These are phyloP conservation scores for Dendrobium huoshanense DNA, from an alignment of 106 monocot genomes.

Conservation along the genomic window DNA sequence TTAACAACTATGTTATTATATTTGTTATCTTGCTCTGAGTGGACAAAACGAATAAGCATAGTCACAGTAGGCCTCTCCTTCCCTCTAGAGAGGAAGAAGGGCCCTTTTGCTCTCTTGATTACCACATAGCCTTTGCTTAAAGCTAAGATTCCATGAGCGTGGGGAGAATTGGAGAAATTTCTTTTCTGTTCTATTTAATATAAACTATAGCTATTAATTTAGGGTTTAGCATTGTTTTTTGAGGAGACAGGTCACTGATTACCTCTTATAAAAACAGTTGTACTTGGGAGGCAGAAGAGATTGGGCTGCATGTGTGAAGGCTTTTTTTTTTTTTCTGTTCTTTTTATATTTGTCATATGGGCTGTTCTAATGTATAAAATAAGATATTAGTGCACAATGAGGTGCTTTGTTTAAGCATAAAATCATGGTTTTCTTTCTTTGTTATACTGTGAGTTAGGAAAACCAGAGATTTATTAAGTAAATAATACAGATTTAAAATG, in stretches of 20 bases:
- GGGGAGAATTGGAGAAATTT: background rate
- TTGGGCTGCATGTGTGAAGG: slow-evolving; percentile 19
- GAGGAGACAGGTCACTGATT: background rate
- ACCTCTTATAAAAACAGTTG: slow-evolving; percentile 3
- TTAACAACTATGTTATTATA: background rate
- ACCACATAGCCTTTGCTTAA: slow-evolving; percentile 17
- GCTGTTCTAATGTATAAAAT: background rate
- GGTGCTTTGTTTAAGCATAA: background rate
- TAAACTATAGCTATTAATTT: background rate
- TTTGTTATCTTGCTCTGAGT: background rate
- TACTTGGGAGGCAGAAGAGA: slow-evolving; percentile 10
- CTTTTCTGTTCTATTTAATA: background rate
- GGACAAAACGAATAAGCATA: background rate
- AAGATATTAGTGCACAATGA: background rate
- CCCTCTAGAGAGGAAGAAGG: slow-evolving; percentile 11
- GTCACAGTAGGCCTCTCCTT: background rate
- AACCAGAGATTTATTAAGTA: too few relatives aligned
- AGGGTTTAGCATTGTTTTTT: background rate
- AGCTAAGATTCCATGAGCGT: slow-evolving; percentile 4
- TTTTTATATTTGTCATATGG: background rate
- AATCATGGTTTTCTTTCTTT: background rate
- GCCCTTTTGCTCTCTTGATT: background rate
- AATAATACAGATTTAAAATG: too few relatives aligned
- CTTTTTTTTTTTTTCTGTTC: background rate
- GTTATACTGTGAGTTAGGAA: too few relatives aligned